Base-by-base conservation (phyloP, 2,329 filamentous ascomycete species). In the Cytospora schulzeri region DNA sequence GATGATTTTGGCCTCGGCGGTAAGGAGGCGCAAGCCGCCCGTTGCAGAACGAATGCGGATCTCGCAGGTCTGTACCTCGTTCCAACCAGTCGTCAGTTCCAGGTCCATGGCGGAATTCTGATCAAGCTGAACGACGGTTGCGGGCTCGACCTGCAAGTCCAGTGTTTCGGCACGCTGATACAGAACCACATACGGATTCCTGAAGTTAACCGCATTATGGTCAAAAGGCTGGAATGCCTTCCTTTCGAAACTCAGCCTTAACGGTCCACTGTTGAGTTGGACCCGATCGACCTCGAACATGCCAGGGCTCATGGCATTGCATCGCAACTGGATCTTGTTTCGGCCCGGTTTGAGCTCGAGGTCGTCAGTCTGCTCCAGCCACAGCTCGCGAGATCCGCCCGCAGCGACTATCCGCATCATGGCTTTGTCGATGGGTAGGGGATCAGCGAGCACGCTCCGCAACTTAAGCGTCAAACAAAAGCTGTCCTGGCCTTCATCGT, bases 41-140 rank as follows among this genome's bases (percentile, higher is more conserved):
- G 88, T 91, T 1, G 86, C 86, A 2, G 87, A 83, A 63, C 85
- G 85, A 54, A 91, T 79, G 38, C 85, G 83, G 38, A 91, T 75
- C 60, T 89, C 86, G 60, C 84, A 88, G 24, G 72, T 81, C 35
- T 74, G 78, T 2, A 90, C 79, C 2, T 87, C 76, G 72, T 97
- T 96, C 84, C 89, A 90, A 1, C 93, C 93, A 14, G 88, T 88
- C 14, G 80, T 79, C 15, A 97, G 77, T 58, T 88, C 82, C 24
- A 99, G 79, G 65, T 96, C 91, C 0, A 98, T 80, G 0, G 86
- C 88, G 64, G 91, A 91, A 70, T 89, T 88, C 69, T 88, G 88
- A 73, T 96, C 91, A 6, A 99, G 85, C 67, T 94, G 88, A 28
- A 96, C 89, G 53, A 88, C 80, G 67, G 85, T 89, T 0, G 91